Evolutionary conservation across 192 early-diverging fungal genomes (phyloP), one percentile per base, ranked within the genome.

Genomic region (Mortierella antarctica): DNA sequence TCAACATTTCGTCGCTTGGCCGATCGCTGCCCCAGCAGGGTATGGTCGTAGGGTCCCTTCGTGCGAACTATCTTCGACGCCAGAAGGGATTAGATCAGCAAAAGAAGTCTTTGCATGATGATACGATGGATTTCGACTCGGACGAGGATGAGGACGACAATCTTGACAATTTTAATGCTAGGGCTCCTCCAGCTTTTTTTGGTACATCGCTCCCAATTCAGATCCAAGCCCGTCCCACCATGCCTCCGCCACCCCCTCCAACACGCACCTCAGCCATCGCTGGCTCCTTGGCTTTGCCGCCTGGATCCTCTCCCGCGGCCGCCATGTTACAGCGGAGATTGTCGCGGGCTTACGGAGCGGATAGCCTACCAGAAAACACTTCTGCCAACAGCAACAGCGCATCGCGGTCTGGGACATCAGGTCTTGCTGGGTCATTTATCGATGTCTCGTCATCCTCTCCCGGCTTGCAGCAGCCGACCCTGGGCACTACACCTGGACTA

Each of bases 261-360:
- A 59, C 65, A 42, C 63, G 54, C 20, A 67, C 65, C 15, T 62
- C 77, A 18, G 57, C 77, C 45, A 23, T 72, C 6, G 60, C 69
- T 20, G 72, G 23, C 31, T 80, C 77, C 4, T 56, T 80, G 49
- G 77, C 77, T 6, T 51, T 72, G 70, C 77, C 77, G n/a, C 77
- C 77, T 53, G 65, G 70, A 41, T 72, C 77, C 5, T 57, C 77
- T 12, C 77, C 77, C 39, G 77, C 77, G 5, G 77, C 70, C 17
- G 77, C 77, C 4, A 80, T 80, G 77, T 65, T 80, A 21, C 77
- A 80, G 42, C 67, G 77, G 58, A 71, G 77, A 17, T 31, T 80
- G 21, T 80, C 77, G 15, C 50, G 77, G 6, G 77, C 77, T 1
- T 80, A 72, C 53, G 77, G 77, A 0, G 11, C 64, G 5, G 77